Evolutionary conservation across 306 rosid genomes (phyloP).

Genomic region (Senna siamea): DNA sequence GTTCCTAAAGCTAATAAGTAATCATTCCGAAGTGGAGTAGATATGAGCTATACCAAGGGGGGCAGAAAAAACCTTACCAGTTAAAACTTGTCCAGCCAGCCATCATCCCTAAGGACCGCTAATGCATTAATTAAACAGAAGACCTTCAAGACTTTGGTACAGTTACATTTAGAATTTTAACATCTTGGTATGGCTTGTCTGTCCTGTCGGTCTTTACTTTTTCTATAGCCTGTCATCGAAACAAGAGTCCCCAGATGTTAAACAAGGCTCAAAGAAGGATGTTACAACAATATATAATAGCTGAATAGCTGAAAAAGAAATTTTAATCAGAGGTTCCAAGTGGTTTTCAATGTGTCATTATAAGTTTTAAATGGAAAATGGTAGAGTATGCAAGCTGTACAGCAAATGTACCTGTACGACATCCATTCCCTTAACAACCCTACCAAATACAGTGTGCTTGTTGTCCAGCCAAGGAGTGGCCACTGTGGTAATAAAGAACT

Average conservation of each 20-base stretch:
- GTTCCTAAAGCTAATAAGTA: too few species aligned
- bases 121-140: constrained; percentile 9
- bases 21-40: neutral
- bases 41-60: neutral
- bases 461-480: constrained; percentile 99
- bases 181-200: constrained; percentile 92
- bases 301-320: neutral
- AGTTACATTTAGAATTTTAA: constrained; percentile 76
- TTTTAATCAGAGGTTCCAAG: neutral
- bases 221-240: constrained; percentile 75
- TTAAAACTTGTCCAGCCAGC: neutral
- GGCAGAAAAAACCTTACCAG: neutral
- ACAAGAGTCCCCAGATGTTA: constrained; percentile 24
- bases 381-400: too few species aligned
- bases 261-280: constrained; percentile 17
- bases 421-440: constrained; percentile 96
- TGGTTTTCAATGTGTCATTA: too few species aligned
- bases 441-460: constrained; percentile 96
- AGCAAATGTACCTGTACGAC: constrained; percentile 93
- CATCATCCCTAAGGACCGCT: neutral
- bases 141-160: constrained; percentile 82
- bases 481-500: constrained; percentile 96
- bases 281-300: neutral
- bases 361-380: constrained; percentile 15
- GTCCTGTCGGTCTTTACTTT: constrained; percentile 89